phyloP scores from a whole-genome alignment of 192 early-diverging fungal species.

The Rhizophagus sp. region DNA sequence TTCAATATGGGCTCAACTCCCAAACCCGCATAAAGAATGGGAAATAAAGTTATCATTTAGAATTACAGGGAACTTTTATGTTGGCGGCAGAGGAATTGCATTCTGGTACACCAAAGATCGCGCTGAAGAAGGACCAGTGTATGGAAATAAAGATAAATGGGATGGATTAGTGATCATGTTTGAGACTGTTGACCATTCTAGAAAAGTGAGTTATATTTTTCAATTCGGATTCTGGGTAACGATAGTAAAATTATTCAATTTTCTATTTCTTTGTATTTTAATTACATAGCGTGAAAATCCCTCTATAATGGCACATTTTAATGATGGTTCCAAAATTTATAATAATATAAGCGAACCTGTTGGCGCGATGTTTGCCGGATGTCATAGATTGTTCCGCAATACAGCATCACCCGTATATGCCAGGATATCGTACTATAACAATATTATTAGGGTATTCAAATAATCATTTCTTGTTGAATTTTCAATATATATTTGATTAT shows the following conservation, averaged over 20 bases:
- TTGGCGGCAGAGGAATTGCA: conserved; percentile 75
- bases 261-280: not conserved
- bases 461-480: not conserved
- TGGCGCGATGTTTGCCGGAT: conserved; percentile 43
- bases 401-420: conserved; percentile 52
- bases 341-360: conserved; percentile 40
- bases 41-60: conserved; percentile 65
- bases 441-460: conserved; percentile 48
- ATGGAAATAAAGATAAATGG: conserved; percentile 69
- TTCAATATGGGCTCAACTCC: conserved; percentile 57
- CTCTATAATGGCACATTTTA: conserved; percentile 58
- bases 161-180: conserved; percentile 66
- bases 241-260: not conserved
- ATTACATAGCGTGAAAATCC: conserved; percentile 45
- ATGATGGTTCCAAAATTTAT: conserved; percentile 55
- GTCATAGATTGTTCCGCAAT: conserved; percentile 71
- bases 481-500: not conserved
- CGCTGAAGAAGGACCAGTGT: conserved; percentile 54
- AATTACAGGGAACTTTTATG: conserved; percentile 55
- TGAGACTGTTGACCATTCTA: conserved; percentile 56
- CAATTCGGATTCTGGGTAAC: not conserved
- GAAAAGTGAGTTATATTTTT: conserved; percentile 33
- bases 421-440: conserved; percentile 61
- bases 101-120: conserved; percentile 79
- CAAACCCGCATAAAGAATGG: conserved; percentile 73